Evolutionary conservation across 75 land plant species (phyloP), one percentile per base, ranked within the genome.

Genomic region (Chamaecyparis obtusa): DNA sequence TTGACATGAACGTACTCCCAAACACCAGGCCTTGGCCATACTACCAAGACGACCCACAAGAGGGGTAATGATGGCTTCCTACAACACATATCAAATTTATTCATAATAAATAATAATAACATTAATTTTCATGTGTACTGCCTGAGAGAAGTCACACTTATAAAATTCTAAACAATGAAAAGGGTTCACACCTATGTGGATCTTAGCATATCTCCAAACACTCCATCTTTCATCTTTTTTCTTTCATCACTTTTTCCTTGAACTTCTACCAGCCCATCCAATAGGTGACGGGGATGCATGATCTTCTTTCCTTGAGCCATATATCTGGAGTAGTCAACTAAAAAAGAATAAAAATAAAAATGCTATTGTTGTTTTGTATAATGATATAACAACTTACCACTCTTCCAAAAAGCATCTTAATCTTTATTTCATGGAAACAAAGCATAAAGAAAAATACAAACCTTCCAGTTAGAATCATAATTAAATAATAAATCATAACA

Each of bases 1-100:
- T 93, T 94, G 35, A 94, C 89, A 51, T 91, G 89, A 13, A 93
- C 90, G 55, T 93, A 92, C 41, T 94, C 95, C 95, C 95, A 94
- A 9, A 90, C 87, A 13, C 95, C 95, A 48, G 95, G 95, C 86
- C 90, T 72, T 6, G 93, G 95, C 27, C 95, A 88, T 11, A 94
- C 88, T 1, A 95, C 95, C 8, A 94, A 83, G 15, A 87, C 90
- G 27, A 94, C 95, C 87, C 88, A 93, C 46, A 95, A n/a, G 95
- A 9, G 93, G 92, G 57, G 92, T 49, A 57, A 94, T 82, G 32
- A 94, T 93, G 30, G 95, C 95, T 90, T 94, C 95, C 95, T 94
- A 88, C 75, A 84, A 30, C 19, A 21, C 6, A 54, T 21, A 16
- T 82, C 46, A 48, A 30, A 41, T n/a, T 35, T 43, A 9, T 72